These are phyloP conservation scores for Colletotrichum tofieldiae DNA, from an alignment of 2,329 filamentous ascomycete species.

Conservation along the genomic window DNA sequence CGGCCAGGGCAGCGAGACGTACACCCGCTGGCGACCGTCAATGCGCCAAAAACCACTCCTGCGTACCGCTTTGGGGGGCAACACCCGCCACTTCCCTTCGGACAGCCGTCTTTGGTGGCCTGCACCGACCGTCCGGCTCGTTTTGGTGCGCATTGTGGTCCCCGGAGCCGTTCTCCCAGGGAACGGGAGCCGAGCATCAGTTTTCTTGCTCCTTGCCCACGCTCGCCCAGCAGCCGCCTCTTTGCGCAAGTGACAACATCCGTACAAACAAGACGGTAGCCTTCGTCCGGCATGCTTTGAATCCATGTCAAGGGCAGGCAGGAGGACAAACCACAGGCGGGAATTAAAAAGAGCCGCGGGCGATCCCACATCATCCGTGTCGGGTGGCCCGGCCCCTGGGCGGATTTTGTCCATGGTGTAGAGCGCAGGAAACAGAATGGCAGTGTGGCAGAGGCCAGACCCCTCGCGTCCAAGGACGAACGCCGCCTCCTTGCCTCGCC, in stretches of 20 bases:
- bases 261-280: too few species aligned
- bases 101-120: neutral
- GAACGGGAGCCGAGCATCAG: neutral
- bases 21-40: slow-evolving; percentile 4
- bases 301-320: neutral
- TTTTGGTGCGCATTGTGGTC: neutral
- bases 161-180: neutral
- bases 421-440: too few species aligned
- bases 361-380: neutral
- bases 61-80: neutral
- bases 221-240: too few species aligned
- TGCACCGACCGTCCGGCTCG: neutral
- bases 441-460: too few species aligned
- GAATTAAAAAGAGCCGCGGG: neutral
- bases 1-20: neutral
- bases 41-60: neutral
- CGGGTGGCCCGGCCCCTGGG: too few species aligned
- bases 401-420: neutral
- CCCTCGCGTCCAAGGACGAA: too few species aligned
- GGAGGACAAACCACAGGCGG: neutral
- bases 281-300: too few species aligned
- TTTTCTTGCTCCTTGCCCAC: too few species aligned
- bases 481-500: too few species aligned
- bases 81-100: slow-evolving; percentile 7
- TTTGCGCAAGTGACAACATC: neutral